Base-by-base conservation (phyloP, 345 rosid genomes). In the Euphorbia tirucalli region DNA sequence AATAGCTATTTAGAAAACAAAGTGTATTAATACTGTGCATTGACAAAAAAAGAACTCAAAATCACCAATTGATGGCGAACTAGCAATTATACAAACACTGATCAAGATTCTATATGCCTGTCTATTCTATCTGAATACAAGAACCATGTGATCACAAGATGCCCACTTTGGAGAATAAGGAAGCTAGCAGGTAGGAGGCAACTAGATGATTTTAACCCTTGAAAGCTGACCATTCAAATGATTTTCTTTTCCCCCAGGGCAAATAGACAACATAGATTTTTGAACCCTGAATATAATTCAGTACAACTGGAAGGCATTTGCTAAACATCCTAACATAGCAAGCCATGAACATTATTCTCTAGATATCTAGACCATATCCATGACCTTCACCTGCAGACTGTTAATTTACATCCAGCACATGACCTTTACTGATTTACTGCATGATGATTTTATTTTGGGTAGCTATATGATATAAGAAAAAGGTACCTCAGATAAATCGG, bases 401-500 rank as follows among this genome's bases (percentile, higher is more conserved):
- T 9, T 18, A 46, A 60, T 59, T 32, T 41, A 16, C 57, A 30
- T 59, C 25, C 39, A 22, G 44, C 21, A 59, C 11, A 25, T 46
- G 16, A 46, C 11, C 52, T 46, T 46, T 13, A 13, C 11, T 13
- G 52, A 46, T 13, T 46, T 46, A 46, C 52, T 13, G 18, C 18
- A 16, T 46, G 52, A 46, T 46, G 52, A 46, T 13, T 41, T 46
- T 21, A 25, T 14, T 66, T 50, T 25, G 15, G 3, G 31, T 24
- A 71, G 73, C 22, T 66, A 61, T 4, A 75, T 5, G 71, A 24
- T 21, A 70, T 74, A 48, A 32, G 41, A 30, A 27, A 66, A 31
- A 71, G 27, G 78, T 78, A 93, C 99, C 97, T 90, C 97, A 76
- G 97, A 79, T 49, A 72, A 81, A 67, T 87, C 96, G 54, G 81